Base-by-base conservation (phyloP, 2,329 filamentous ascomycete species). In the Nannizziopsis barbatae region DNA sequence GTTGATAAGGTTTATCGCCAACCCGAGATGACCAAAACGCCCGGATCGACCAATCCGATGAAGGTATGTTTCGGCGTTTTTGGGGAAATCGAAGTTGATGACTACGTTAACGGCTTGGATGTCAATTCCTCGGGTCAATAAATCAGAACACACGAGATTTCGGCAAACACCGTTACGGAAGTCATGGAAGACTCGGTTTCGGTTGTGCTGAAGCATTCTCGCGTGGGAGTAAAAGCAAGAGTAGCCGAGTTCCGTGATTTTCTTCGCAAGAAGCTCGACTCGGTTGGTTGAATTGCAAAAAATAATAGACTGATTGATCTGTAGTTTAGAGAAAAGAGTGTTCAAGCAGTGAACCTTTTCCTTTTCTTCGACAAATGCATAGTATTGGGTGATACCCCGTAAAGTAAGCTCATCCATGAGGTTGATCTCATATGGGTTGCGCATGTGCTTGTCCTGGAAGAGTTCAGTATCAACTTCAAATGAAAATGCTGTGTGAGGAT, bases 271-370 rank as follows among this genome's bases (percentile, higher is more conserved):
- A 46, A 98, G 76, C 70, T 98, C 92, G 52, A 98, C 92, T 56
- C 92, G 86, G 68, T 96, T 96, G 47, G 92, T 98, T 36, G 92
- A 98, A 71, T 98, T 98, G 73, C 92, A 98, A 74, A 98, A 98
- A 65, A 98, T 98, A 72, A 98, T 98, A 54, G 93, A 98, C 73
- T 98, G 92, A 71, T 98, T 98, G 72, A 98, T 98, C 70, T 98
- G 90, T 12, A 98, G 80, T 70, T 95, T 95, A 58, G 89, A 95
- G 75, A 98, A 98, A 55, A 98, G 82, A 0, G 92, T 98, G 73
- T 98, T 98, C 56, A 98, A 73, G 67, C 92, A 98, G 71, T 98
- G 93, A 15, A 98, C 92, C 72, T 98, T 98, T 65, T 95, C 87
- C 72, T 95, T 95, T 71, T 98, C 92, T 69, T 98, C 92, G 45